phyloP scores from a whole-genome alignment of 2,329 filamentous ascomycete species.

The Pseudocercospora fuligena region DNA sequence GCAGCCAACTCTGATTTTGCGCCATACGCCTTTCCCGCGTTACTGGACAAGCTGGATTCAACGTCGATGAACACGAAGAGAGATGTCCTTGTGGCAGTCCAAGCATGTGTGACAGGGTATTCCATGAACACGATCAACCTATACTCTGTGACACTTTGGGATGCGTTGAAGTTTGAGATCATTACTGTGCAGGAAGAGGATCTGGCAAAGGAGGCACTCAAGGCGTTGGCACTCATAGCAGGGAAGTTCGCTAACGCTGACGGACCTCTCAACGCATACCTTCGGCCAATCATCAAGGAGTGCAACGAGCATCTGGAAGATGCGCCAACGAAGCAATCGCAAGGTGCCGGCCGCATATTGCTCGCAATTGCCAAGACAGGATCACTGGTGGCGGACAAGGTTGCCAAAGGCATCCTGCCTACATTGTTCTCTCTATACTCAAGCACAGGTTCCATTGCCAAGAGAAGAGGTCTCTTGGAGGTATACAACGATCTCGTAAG shows the following conservation, averaged over 20 bases:
- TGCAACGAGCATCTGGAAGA: constrained; percentile 71
- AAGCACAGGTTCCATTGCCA: constrained; percentile 64
- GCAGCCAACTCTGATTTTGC: constrained; percentile 66
- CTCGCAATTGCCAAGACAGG: constrained; percentile 61
- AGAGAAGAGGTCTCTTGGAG: constrained; percentile 66
- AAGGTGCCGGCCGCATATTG: constrained; percentile 66
- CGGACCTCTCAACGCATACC: constrained; percentile 58
- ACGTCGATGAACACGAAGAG: constrained; percentile 71
- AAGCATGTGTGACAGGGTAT: constrained; percentile 64
- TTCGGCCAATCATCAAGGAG: constrained; percentile 67
- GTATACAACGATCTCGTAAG: constrained; percentile 63
- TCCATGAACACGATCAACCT: constrained; percentile 63
- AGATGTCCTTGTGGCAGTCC: constrained; percentile 68
- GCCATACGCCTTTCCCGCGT: constrained; percentile 68
- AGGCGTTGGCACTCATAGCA: constrained; percentile 60
- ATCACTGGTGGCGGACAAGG: constrained; percentile 57
- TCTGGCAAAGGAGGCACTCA: constrained; percentile 63
- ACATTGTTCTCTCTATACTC: constrained; percentile 65
- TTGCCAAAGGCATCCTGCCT: constrained; percentile 62
- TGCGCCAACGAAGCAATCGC: constrained; percentile 70
- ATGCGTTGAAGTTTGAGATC: constrained; percentile 71
- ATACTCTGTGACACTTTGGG: constrained; percentile 70
- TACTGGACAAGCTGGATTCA: constrained; percentile 72
- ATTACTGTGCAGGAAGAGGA: constrained; percentile 70
- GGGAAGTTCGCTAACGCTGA: constrained; percentile 57